phyloP scores from a whole-genome alignment of 345 rosid genomes.

The Camelina laxa region DNA sequence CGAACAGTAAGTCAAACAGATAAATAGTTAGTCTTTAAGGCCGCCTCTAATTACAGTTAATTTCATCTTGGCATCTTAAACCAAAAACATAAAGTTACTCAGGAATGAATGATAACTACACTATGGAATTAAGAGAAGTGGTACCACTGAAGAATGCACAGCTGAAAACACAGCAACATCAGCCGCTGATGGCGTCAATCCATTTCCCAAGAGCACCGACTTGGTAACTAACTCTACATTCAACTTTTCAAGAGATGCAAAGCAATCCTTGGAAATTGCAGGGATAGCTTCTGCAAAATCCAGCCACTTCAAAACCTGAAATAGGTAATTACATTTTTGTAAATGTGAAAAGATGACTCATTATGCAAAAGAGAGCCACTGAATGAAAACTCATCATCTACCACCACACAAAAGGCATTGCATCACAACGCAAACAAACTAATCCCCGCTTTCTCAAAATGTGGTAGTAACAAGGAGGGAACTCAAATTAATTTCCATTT shows the following conservation, averaged over 20 bases:
- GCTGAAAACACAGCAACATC: conserved; percentile 74
- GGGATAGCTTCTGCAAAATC: conserved; percentile 66
- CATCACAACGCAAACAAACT: conserved; percentile 9
- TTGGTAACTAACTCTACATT: conserved; percentile 65
- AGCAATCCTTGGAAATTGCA: conserved; percentile 49
- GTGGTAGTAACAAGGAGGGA: not conserved
- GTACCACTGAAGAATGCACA: conserved; percentile 74
- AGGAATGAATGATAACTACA: not conserved
- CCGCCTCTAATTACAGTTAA: not conserved
- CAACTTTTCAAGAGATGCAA: conserved; percentile 53
- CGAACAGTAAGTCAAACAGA: conserved; percentile 35
- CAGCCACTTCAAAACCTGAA: conserved; percentile 80
- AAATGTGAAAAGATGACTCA: not conserved
- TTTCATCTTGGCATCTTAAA: not conserved
- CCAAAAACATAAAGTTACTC: not conserved
- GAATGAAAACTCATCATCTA: not conserved
- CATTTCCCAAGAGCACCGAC: conserved; percentile 77
- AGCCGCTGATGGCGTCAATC: conserved; percentile 75
- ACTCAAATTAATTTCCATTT: not conserved
- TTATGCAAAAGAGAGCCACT: conserved; percentile 13
- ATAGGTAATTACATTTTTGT: conserved; percentile 13
- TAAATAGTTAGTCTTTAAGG: conserved; percentile 9
- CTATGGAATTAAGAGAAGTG: not conserved
- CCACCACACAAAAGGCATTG: not conserved
- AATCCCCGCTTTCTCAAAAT: not conserved